A percentile compares a stretch with the other conserved stretches of the same genome.
These are phyloP conservation scores for Zymoseptoria crescenta DNA, from an alignment of 2,329 filamentous ascomycete genomes.

Conservation along the genomic window DNA sequence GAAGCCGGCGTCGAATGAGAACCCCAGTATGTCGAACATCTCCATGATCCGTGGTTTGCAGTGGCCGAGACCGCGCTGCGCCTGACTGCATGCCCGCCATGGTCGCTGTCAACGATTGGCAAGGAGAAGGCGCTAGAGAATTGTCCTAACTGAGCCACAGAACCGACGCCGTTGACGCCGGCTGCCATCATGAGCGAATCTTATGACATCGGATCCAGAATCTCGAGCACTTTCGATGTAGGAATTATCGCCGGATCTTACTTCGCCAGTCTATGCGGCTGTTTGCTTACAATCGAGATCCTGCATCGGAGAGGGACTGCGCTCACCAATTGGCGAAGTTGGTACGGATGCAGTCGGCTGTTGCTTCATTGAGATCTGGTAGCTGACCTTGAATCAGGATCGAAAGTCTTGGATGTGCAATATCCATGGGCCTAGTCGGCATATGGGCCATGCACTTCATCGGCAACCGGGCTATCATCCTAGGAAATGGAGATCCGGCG, in stretches of 20 bases:
- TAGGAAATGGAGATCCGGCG: conserved; percentile 51
- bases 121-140: background rate
- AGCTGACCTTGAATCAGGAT: conserved; percentile 26
- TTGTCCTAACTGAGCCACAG: background rate
- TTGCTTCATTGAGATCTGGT: background rate
- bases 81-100: background rate
- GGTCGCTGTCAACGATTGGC: background rate
- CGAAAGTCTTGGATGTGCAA: conserved; percentile 35
- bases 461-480: conserved; percentile 68
- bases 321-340: conserved; percentile 25
- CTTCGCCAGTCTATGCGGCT: conserved; percentile 65
- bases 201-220: conserved; percentile 9
- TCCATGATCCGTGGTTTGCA: background rate
- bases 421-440: conserved; percentile 42
- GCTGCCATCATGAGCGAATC: background rate
- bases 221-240: conserved; percentile 37
- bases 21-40: background rate
- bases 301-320: conserved; percentile 52
- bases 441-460: conserved; percentile 64
- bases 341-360: conserved; percentile 16
- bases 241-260: conserved; percentile 63
- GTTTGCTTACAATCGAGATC: conserved; percentile 71
- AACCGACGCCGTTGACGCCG: background rate
- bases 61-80: background rate
- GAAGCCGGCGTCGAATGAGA: background rate